A percentile compares a stretch with the other conserved stretches of the same genome.
Evolutionary conservation across 2,329 filamentous ascomycete genomes (phyloP).

Genomic region (Rachicladosporium sp.): DNA sequence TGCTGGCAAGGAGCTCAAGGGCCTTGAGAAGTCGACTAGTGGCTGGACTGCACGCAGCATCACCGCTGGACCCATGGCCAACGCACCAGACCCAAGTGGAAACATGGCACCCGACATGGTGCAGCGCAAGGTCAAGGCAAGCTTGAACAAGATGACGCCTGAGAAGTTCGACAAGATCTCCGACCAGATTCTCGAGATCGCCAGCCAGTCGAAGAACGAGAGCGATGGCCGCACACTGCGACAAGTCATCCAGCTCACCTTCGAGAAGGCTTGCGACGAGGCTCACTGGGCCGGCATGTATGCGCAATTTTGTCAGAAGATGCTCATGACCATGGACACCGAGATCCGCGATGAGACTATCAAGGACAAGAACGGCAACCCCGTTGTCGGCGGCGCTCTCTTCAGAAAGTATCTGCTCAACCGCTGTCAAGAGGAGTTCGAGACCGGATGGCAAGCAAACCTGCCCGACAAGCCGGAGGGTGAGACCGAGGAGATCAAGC

Average conservation of each 20-base stretch:
- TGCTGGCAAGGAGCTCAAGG: conserved; percentile 66
- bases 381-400: conserved; percentile 81
- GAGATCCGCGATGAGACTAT: conserved; percentile 95
- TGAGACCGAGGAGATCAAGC: conserved; percentile 56
- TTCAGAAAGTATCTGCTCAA: conserved; percentile 99
- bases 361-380: conserved; percentile 74
- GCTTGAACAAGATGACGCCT: conserved; percentile 98
- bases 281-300: conserved; percentile 99
- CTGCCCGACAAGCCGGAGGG: conserved; percentile 68
- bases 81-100: conserved; percentile 33
- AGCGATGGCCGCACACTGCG: conserved; percentile 84
- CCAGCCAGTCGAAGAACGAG: conserved; percentile 90
- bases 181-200: conserved; percentile 83
- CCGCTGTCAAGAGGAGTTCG: conserved; percentile 96
- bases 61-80: conserved; percentile 32
- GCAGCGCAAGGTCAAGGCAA: conserved; percentile 96
- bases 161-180: conserved; percentile 97
- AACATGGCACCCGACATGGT: conserved; percentile 84
- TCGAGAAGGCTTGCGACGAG: conserved; percentile 97
- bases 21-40: conserved; percentile 54
- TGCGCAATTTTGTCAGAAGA: conserved; percentile 93
- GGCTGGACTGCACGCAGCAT: conserved; percentile 87
- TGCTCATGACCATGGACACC: conserved; percentile 88
- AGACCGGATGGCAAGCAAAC: conserved; percentile 91
- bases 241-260: conserved; percentile 96